Base-by-base conservation (phyloP, 169 alveolate genomes). In the Plasmodium reichenowi region DNA sequence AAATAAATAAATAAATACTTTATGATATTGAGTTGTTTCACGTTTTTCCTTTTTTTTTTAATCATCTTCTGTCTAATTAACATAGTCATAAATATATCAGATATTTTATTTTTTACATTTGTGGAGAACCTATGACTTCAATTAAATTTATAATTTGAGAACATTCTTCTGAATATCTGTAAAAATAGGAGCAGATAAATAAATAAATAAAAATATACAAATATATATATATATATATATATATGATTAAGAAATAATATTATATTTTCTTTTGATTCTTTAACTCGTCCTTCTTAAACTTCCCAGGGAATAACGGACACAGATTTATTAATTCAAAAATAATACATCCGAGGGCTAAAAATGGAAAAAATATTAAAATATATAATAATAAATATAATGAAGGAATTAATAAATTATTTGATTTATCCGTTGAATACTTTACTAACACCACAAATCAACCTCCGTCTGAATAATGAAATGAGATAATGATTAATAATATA, bases 381-480 rank as follows among this genome's bases (percentile, higher is more conserved):
- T 26, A 17, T n/a, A 59, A 7, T 17, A 26, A 59, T 15, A 59
- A 13, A 59, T 59, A 20, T 12, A 52, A 52, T n/a, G 20, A 15
- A 59, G 29, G 22, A 13, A 9, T 17, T 20, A 17, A 20, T 59
- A 15, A 59, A 9, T 20, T 15, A 26, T 20, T 15, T 17, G 8
- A 20, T 15, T 59, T 50, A 8, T 47, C 29, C 45, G n/a, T 9
- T 4, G 52, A 68, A 76, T 13, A 54, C 10, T 38, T 15, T 48
- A 76, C 91, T 50, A 68, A 83, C 91, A 83, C 91, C 91, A 83
- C 70, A 83, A 73, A 52, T 83, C 91, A 58, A 83, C 85, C 50
- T 68, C 91, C 32, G 91, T 83, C 91, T 83, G 47, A 8, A 83
- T 20, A 66, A 5, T 8, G 20, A 8, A 29, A 71, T 38, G 47